phyloP scores from a whole-genome alignment of 257 asterid species.

The Ligustrum vulgare region DNA sequence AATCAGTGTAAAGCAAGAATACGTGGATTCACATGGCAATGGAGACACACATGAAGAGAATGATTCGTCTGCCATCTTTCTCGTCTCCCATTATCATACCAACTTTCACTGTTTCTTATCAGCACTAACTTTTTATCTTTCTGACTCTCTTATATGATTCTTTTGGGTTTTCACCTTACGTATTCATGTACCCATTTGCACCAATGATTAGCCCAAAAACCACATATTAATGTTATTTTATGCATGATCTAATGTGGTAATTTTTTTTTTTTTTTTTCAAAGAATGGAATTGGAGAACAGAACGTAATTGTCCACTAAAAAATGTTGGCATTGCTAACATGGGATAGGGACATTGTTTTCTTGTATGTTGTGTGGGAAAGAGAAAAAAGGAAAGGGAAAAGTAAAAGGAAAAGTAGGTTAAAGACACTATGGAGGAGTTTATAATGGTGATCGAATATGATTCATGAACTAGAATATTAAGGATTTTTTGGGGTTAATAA shows the following conservation, averaged over 20 bases:
- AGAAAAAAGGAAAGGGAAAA: constrained; percentile 17
- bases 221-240: too few species aligned
- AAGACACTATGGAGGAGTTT: constrained; percentile 24
- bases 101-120: too few species aligned
- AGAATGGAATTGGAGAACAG: constrained; percentile 34
- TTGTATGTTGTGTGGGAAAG: constrained; percentile 35
- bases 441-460: constrained; percentile 20
- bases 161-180: neutral
- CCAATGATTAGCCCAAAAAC: constrained; percentile 34
- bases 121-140: constrained; percentile 6
- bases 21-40: constrained; percentile 61
- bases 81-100: constrained; percentile 40
- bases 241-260: constrained; percentile 4
- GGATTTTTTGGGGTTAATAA: constrained; percentile 45
- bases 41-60: constrained; percentile 39
- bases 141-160: constrained; percentile 24
- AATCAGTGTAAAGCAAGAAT: constrained; percentile 28
- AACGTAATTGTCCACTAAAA: constrained; percentile 32
- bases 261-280: neutral
- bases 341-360: constrained; percentile 24
- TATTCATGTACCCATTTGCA: neutral
- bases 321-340: constrained; percentile 28
- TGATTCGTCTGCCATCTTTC: constrained; percentile 42
- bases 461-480: neutral
- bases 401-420: constrained; percentile 32